A percentile compares a stretch with the other conserved stretches of the same genome.
These are phyloP conservation scores for Oenanthe sinensis DNA, from an alignment of 129 eudicot genomes.

Conservation along the genomic window DNA sequence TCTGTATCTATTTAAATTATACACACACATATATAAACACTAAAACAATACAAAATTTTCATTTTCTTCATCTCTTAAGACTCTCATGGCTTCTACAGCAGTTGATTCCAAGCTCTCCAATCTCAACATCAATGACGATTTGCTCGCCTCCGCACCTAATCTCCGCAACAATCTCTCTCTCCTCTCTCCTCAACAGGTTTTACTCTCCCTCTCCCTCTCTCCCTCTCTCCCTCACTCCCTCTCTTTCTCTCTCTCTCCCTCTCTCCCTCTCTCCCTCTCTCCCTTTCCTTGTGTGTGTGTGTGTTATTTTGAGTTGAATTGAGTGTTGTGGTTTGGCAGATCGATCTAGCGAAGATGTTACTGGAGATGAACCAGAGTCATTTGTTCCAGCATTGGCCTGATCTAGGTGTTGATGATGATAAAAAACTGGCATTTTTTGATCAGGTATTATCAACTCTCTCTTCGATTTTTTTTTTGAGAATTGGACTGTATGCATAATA, in stretches of 20 bases:
- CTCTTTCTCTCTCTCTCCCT: too few species aligned
- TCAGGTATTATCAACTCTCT: slow-evolving; percentile 41
- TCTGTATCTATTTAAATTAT: background rate
- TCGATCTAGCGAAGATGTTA: slow-evolving; percentile 68
- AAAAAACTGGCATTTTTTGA: slow-evolving; percentile 50
- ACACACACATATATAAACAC: background rate
- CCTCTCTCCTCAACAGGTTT: slow-evolving; percentile 68
- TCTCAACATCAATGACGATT: slow-evolving; percentile 39
- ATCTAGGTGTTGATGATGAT: slow-evolving; percentile 75
- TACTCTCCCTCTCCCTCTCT: background rate
- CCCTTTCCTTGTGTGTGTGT: background rate
- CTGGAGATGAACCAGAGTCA: slow-evolving; percentile 69
- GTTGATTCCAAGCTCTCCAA: slow-evolving; percentile 37
- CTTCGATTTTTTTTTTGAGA: background rate
- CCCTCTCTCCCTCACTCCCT: background rate
- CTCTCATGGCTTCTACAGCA: slow-evolving; percentile 23
- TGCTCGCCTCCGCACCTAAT: slow-evolving; percentile 45
- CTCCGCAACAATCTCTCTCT: slow-evolving; percentile 54
- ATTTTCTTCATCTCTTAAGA: background rate
- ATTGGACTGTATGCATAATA: background rate
- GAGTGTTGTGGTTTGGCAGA: slow-evolving; percentile 21
- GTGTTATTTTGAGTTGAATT: background rate
- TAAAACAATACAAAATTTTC: background rate
- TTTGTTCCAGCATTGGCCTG: slow-evolving; percentile 81
- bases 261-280: background rate